Evolutionary conservation across 176 grass and related monocot genomes (phyloP), one percentile per base, ranked within the genome.

Genomic region (Avena eriantha): DNA sequence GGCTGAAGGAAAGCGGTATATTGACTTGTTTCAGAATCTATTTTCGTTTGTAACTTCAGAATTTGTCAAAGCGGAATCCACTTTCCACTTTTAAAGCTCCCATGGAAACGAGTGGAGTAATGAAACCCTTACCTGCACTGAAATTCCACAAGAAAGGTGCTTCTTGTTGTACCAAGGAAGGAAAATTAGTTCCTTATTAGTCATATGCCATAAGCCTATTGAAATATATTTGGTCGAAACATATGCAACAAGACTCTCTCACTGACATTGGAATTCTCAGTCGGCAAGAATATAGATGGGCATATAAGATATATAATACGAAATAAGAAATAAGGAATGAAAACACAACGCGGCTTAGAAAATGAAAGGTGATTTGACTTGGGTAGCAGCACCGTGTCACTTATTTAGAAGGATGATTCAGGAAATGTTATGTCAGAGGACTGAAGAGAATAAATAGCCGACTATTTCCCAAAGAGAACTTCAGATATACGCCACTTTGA

Each of bases 51-150:
- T 78, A 85, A 88, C 82, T 88, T 91, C 61, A 24, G 53, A 91
- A 70, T 82, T 88, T 88, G 23, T 91, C 86, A 88, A 72, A 88
- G 82, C 77, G 63, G 67, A 77, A 71, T 35, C 71, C 86, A 73
- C 54, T 88, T 91, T 81, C 60, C 50, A 63, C 80, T 77, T 91
- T 56, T 84, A 88, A 88, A 82, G 78, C 60, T 82, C 45, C 10
- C 77, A 18, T 81, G 24, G 21, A 88, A 81, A 55, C 77, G 1
- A 55, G 63, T 16, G 26, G 69, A 49, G 72, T 57, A 41, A 56
- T 80, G 49, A 21, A 68, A 33, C 55, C 35, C 47, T 79, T 66
- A 35, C 26, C 61, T 55, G 33, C 16, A 26, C 54, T 76, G 79
- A 82, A 81, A 21, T 82, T 82, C 43, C 46, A 55, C 5, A 1